A percentile compares a stretch with the other conserved stretches of the same genome.
phyloP scores from a whole-genome alignment of 2,329 filamentous ascomycete genomes.

The Hymenoscyphus infarciens region DNA sequence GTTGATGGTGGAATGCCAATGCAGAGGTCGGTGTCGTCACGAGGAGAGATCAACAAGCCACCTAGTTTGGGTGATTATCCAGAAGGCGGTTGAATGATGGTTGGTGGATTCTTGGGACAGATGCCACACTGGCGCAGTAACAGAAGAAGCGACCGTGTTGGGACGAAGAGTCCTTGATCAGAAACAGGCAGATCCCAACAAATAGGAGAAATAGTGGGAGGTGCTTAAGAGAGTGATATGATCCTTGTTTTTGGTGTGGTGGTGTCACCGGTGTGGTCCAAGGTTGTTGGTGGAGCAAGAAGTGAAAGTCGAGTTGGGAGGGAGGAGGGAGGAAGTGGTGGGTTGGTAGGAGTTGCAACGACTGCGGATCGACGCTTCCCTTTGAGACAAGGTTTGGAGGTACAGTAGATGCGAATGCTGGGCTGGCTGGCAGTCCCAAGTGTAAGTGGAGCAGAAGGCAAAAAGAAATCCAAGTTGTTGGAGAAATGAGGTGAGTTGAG shows the following conservation, averaged over 20 bases:
- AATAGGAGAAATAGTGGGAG: slow-evolving; percentile 1
- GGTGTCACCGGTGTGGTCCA: too few species aligned
- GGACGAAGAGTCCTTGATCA: slow-evolving; percentile 8
- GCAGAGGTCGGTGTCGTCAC: slow-evolving; percentile 2
- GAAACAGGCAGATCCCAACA: slow-evolving; percentile 11
- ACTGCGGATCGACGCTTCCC: neutral
- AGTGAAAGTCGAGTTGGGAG: neutral
- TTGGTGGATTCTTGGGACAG: slow-evolving; percentile 6
- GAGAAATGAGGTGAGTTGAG: too few species aligned
- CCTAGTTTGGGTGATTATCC: slow-evolving; percentile 11
- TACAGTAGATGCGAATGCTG: neutral
- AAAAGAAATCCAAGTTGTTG: neutral
- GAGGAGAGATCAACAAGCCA: slow-evolving; percentile 6
- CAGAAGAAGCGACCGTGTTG: slow-evolving; percentile 14
- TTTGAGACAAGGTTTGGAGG: neutral
- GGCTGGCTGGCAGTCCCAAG: neutral
- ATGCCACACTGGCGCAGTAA: slow-evolving; percentile 3
- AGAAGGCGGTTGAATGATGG: slow-evolving; percentile 3
- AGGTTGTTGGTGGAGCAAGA: neutral
- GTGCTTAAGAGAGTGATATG: slow-evolving; percentile 10
- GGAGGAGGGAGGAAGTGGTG: neutral
- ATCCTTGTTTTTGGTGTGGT: slow-evolving; percentile 5
- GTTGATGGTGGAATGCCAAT: slow-evolving; percentile 7
- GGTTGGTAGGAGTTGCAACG: neutral
- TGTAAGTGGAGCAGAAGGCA: neutral